Percentiles rank a stretch among this genome's conserved stretches.
Evolutionary conservation across 1,284 basidiomycete species (phyloP).

Genomic region (Cutaneotrichosporon cutaneum): DNA sequence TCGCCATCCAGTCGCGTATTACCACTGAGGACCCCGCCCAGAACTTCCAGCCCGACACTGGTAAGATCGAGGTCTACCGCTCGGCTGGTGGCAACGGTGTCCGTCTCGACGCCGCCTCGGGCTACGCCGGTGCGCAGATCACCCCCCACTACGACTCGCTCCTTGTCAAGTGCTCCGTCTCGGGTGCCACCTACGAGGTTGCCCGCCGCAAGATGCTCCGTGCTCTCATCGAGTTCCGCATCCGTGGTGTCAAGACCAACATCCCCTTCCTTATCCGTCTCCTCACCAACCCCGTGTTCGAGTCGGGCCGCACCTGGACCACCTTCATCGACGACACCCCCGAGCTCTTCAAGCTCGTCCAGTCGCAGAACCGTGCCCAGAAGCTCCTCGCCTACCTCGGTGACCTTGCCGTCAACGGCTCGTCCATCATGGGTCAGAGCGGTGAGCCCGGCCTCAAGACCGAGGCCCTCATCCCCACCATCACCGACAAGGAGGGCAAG

Average conservation of each 20-base stretch:
- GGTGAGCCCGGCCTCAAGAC: conserved; percentile 94
- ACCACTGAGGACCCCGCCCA: conserved; percentile 95
- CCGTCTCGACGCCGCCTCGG: conserved; percentile 93
- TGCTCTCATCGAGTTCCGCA: conserved; percentile 98
- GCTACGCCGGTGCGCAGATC: conserved; percentile 98
- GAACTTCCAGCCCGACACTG: conserved; percentile 96
- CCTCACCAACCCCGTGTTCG: conserved; percentile 95
- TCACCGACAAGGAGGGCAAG: conserved; percentile 73
- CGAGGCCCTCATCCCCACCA: conserved; percentile 79
- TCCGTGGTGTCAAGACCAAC: conserved; percentile 99
- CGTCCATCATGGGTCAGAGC: conserved; percentile 70
- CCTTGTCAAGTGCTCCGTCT: conserved; percentile 94
- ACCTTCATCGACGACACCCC: conserved; percentile 99
- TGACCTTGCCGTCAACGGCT: conserved; percentile 96
- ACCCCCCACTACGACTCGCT: conserved; percentile 99
- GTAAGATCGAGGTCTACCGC: conserved; percentile 98
- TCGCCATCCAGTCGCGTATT: conserved; percentile 97
- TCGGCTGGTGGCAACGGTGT: conserved; percentile 99
- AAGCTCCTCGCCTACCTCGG: conserved; percentile 96
- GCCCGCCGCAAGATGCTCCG: conserved; percentile 98
- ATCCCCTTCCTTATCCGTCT: conserved; percentile 99
- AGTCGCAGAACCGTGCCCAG: conserved; percentile 97
- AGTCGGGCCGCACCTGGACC: conserved; percentile 96
- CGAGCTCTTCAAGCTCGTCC: conserved; percentile 96
- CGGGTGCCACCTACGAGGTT: conserved; percentile 97